Base-by-base conservation (phyloP, 2,329 filamentous ascomycete species). In the Fusarium hainanense region DNA sequence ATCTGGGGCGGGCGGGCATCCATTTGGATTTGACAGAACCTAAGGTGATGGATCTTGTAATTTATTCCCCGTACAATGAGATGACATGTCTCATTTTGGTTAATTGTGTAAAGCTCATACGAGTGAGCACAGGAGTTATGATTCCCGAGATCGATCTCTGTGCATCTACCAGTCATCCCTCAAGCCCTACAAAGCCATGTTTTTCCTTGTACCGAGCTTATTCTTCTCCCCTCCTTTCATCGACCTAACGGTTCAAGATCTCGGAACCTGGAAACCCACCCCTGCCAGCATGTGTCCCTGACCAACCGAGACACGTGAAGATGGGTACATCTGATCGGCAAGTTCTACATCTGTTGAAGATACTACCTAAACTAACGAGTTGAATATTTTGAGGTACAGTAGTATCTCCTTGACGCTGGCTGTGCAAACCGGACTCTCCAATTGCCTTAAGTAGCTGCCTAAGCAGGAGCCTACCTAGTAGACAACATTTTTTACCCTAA, bases 251-350 rank as follows among this genome's bases (percentile, higher is more conserved):
- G 54, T 57, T 57, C 25, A 25, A 50, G 52, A 61, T 61, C 34
- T 61, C 51, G 55, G 55, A 48, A 58, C 28, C 34, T 47, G 47
- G 18, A 30, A 20, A 27, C 32, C 44, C 21, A 34, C 59, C 63
- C 54, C 59, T 51, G 52, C 20, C 34, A 43, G 40, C 41, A 47
- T 56, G 51, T 46, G 30, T 13, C 46, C 47, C 18, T 49, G 13
- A 50, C 13, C 42, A 43, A 40, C 64, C 67, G 61, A 68, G 66
- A 69, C 58, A 68, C 56, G 56, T 58, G 66, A 57, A 65, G 55
- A 48, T 41, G 27, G 12, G 23, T 37, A 32, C 27, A 21, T 49
- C n/a, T 10, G 28, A 49, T 23, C 46, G 28, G 14, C 46, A 23
- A 8, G 13, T 28, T 49, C 20, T 30, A 30, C 20, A 49, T 20